These are phyloP conservation scores for Moesziomyces sp. DNA, from an alignment of 1,284 basidiomycete species.

Conservation along the genomic window DNA sequence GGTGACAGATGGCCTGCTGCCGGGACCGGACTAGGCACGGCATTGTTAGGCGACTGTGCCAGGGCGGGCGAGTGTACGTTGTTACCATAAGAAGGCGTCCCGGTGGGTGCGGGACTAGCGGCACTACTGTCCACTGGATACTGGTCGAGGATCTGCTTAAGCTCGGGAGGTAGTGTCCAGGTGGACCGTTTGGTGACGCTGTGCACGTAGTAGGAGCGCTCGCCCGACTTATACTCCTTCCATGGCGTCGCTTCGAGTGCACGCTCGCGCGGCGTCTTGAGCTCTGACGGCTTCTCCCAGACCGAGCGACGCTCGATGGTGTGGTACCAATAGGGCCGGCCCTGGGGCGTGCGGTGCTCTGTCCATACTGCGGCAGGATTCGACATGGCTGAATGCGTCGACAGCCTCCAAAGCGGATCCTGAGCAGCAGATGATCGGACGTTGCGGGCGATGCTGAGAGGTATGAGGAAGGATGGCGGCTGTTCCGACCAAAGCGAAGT, in stretches of 20 bases:
- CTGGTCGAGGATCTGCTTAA: conserved; percentile 59
- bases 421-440: no score
- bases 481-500: neutral
- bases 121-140: conserved; percentile 25
- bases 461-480: neutral
- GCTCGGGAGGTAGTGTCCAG: conserved; percentile 62
- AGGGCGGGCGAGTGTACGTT: conserved; percentile 12
- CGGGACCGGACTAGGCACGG: conserved; percentile 16
- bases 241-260: conserved; percentile 63
- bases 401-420: neutral
- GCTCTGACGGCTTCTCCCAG: conserved; percentile 67
- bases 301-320: conserved; percentile 58
- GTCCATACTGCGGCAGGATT: conserved; percentile 33
- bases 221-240: conserved; percentile 66
- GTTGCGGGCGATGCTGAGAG: no score
- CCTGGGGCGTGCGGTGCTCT: conserved; percentile 61
- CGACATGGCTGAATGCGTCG: conserved; percentile 20
- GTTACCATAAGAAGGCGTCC: conserved; percentile 6
- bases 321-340: conserved; percentile 65
- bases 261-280: conserved; percentile 63
- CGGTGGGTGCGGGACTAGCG: conserved; percentile 4
- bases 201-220: conserved; percentile 65
- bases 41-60: conserved; percentile 6
- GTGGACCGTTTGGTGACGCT: conserved; percentile 64
- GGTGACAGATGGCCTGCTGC: conserved; percentile 11